Percentiles rank a stretch among this genome's conserved stretches.
Evolutionary conservation across 331 rosid genomes (phyloP).

Genomic region (Arachis monticola): DNA sequence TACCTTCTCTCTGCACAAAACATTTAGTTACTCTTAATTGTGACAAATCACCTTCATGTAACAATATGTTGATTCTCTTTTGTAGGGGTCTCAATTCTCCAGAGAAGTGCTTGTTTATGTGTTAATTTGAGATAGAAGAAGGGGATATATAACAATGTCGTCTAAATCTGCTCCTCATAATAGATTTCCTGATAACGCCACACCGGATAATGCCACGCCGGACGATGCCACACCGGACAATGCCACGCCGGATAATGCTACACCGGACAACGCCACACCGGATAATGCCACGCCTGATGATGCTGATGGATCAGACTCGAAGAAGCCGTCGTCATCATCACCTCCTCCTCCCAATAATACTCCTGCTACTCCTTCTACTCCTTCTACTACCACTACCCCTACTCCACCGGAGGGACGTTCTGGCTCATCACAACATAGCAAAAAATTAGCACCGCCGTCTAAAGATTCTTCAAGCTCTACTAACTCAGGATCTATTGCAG

Average conservation of each 20-base stretch:
- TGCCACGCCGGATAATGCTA: constrained; percentile 16
- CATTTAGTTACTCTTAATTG: background rate
- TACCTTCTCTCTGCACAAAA: constrained; percentile 19
- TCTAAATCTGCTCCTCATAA: constrained; percentile 35
- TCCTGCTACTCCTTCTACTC: constrained; percentile 33
- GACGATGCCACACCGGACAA: constrained; percentile 30
- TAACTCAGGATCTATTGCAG: background rate
- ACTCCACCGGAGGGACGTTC: background rate
- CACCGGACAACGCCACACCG: background rate
- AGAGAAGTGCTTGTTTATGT: constrained; percentile 38
- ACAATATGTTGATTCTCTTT: background rate
- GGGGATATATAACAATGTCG: constrained; percentile 48
- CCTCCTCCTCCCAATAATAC: constrained; percentile 25
- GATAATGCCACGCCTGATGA: constrained; percentile 35
- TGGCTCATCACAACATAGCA: background rate
- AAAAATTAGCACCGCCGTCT: background rate
- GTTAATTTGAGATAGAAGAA: constrained; percentile 24
- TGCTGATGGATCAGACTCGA: background rate
- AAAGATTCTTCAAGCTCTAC: no score
- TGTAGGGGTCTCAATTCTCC: constrained; percentile 47
- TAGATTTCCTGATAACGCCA: constrained; percentile 35
- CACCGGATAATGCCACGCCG: constrained; percentile 20
- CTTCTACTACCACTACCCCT: constrained; percentile 28
- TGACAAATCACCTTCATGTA: no score
- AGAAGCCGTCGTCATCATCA: background rate